Percentiles rank a stretch among this genome's conserved stretches.
phyloP scores from a whole-genome alignment of 495 filamentous ascomycete species.

The Hypoxylon perforatum region DNA sequence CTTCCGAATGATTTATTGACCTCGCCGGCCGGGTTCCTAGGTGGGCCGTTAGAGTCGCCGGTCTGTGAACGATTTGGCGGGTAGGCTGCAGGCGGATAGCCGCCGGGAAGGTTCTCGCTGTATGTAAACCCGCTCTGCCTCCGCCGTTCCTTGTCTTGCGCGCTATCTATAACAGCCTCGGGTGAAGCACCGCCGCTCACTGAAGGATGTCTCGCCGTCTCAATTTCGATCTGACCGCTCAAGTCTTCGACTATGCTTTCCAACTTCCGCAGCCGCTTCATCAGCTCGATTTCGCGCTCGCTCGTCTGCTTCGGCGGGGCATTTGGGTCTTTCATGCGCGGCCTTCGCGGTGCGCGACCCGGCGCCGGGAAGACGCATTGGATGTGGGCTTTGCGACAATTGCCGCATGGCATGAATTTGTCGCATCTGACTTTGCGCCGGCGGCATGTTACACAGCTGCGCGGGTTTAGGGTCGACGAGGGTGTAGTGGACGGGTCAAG shows the following conservation, averaged over 20 bases:
- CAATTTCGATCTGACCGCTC: constrained; percentile 65
- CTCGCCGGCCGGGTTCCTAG: constrained; percentile 48
- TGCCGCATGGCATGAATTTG: constrained; percentile 83
- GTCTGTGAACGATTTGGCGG: constrained; percentile 46
- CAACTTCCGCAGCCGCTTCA: constrained; percentile 79
- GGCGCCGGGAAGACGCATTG: constrained; percentile 88
- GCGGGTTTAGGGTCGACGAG: constrained; percentile 63
- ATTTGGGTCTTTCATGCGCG: constrained; percentile 69
- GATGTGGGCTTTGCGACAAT: constrained; percentile 80
- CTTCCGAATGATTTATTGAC: constrained; percentile 80
- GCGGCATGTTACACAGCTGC: constrained; percentile 87
- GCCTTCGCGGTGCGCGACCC: constrained; percentile 78
- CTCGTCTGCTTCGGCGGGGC: constrained; percentile 62
- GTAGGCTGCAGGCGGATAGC: constrained; percentile 27
- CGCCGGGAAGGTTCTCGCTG: constrained; percentile 36
- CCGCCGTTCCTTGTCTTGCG: constrained; percentile 42
- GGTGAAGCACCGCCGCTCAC: constrained; percentile 53
- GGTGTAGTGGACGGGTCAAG: constrained; percentile 55
- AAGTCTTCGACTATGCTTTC: constrained; percentile 83
- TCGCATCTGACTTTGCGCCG: constrained; percentile 89
- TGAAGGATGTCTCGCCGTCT: constrained; percentile 52
- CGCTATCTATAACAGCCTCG: constrained; percentile 42
- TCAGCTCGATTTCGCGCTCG: constrained; percentile 77
- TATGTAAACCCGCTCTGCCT: constrained; percentile 39
- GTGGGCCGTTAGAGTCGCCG: constrained; percentile 24